A percentile compares a stretch with the other conserved stretches of the same genome.
Conservation (phyloP, 257 asterid species). For the Haberlea rhodopensis region DNA sequence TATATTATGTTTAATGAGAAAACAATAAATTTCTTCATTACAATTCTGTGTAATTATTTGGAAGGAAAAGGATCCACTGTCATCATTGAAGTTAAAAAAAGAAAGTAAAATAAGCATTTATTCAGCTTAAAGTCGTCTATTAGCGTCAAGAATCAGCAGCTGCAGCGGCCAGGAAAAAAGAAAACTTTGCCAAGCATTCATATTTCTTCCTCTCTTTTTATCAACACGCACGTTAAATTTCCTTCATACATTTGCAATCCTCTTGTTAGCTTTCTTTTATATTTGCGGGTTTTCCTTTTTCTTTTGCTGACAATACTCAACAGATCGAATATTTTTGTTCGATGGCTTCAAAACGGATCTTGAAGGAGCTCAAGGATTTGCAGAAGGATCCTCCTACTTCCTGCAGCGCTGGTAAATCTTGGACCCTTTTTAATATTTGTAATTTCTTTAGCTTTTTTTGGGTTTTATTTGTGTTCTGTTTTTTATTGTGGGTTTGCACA, state of each 20-base stretch:
- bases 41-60: too few relatives aligned
- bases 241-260: neutral
- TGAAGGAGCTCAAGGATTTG: conserved; percentile 60
- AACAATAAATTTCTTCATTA: too few relatives aligned
- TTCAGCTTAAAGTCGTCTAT: conserved; percentile 24
- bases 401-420: conserved; percentile 45
- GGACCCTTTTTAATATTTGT: neutral
- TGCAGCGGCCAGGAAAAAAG: conserved; percentile 30
- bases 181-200: neutral
- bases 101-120: conserved; percentile 26
- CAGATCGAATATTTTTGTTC: conserved; percentile 41
- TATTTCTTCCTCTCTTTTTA: neutral
- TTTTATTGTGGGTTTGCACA: conserved; percentile 18
- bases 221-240: conserved; percentile 4
- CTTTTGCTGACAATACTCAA: conserved; percentile 4
- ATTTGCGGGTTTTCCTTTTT: conserved; percentile 15
- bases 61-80: too few relatives aligned
- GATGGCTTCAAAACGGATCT: conserved; percentile 66
- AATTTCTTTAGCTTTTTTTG: neutral
- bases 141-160: conserved; percentile 37
- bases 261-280: neutral
- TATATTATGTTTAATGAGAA: too few relatives aligned
- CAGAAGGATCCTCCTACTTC: conserved; percentile 58
- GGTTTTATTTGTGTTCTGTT: neutral
- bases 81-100: too few relatives aligned